phyloP scores from a whole-genome alignment of 768 basidiomycete genomes.

The Boletus huronensis region DNA sequence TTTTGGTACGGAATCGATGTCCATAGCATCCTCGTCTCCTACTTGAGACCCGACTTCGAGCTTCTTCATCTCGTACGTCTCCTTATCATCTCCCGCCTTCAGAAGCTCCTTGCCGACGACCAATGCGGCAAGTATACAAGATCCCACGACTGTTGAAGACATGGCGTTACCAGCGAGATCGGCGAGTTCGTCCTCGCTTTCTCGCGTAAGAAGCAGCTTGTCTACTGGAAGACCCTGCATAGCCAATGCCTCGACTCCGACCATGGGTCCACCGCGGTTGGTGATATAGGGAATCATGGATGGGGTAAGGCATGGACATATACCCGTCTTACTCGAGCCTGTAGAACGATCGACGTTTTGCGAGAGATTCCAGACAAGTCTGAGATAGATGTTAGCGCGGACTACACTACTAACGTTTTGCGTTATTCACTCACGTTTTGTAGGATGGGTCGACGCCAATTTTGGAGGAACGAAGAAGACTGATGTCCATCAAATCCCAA shows the following conservation, averaged over 20 bases:
- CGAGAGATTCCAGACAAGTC: conserved; percentile 92
- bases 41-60: conserved; percentile 31
- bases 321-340: conserved; percentile 74
- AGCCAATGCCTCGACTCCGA: conserved; percentile 87
- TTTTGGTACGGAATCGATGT: conserved; percentile 40
- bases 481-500: conserved; percentile 94
- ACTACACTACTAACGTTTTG: not conserved
- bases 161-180: conserved; percentile 97
- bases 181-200: conserved; percentile 89
- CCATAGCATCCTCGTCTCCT: conserved; percentile 42
- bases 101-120: conserved; percentile 64
- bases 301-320: conserved; percentile 91
- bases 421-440: conserved; percentile 64
- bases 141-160: conserved; percentile 95
- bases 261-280: conserved; percentile 93
- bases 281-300: conserved; percentile 97
- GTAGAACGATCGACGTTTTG: conserved; percentile 95
- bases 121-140: conserved; percentile 81
- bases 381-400: conserved; percentile 28
- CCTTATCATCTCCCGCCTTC: conserved; percentile 58
- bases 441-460: conserved; percentile 81
- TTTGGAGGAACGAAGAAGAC: conserved; percentile 73
- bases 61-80: conserved; percentile 67
- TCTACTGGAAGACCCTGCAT: conserved; percentile 95
- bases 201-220: conserved; percentile 86